Base-by-base conservation (phyloP, 805 yeast species). In the Zygotorulaspora danielsina region DNA sequence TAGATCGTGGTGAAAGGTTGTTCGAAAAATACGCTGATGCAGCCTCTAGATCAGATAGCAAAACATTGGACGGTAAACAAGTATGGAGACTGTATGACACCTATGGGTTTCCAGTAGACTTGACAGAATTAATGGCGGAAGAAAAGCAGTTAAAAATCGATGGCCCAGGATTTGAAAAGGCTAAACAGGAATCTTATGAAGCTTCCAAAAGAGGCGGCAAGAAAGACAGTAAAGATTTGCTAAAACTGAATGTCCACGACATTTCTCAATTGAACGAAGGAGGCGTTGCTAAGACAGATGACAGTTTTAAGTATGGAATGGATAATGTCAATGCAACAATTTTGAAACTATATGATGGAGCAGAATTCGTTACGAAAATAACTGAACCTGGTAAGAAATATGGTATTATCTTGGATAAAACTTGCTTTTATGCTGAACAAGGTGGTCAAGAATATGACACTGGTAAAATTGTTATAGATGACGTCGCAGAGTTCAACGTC, bases 361-460 rank as follows among this genome's bases (percentile, higher is more conserved):
- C 73, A 31, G 64, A 70, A 22, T 86, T 88, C 51, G 78, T 77
- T 36, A 67, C 73, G 32, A 69, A 67, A 45, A 70, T 70, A 33
- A 55, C 70, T 27, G 72, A 68, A 45, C 49, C 58, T 19, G 69
- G 69, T 29, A 66, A 67, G 49, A 87, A 84, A 61, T 67, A 73
- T 50, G 99, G 99, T 63, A 66, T 93, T 38, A 63, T 93, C 35
- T 72, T 93, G 44, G 94, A 93, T 62, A 83, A 78, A 64, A 86
- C 97, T 18, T 93, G 94, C 63, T 87, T 93, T 67, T 93, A 93
- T 60, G 97, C 98, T 36, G 99, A 93, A 70, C 94, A 86, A 67
- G 99, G 99, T 78, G 99, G 99, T 59, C 99, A 93, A 73, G 97
- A 88, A 66, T 83, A 75, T 59, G 99, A 93, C 63, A 84, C 94